Evolutionary conservation across 495 filamentous ascomycete species (phyloP), one percentile per base, ranked within the genome.

Genomic region (Aspergillus olivimuriae): DNA sequence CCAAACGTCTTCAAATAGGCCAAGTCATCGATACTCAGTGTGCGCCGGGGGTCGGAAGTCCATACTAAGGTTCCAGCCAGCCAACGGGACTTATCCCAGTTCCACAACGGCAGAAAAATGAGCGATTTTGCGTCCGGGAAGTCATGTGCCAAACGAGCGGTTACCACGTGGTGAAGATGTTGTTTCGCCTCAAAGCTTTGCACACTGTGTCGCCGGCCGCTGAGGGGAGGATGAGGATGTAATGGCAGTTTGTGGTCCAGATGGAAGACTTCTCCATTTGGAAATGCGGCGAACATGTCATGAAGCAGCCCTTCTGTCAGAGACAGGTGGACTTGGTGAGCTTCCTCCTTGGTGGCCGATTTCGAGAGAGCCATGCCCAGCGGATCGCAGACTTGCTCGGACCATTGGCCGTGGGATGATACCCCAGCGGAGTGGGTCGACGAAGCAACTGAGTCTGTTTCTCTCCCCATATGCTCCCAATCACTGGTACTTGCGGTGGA

Each of bases 71-170:
- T 68, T 2, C 76, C 79, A 0, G 80, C 69, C 58, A 78, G 80
- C 81, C 82, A 86, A 22, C 77, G 61, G 4, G 77, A 73, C 41
- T 73, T 68, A 30, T 76, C 72, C 35, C 73, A 70, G 47, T 83
- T 76, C 74, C 80, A 84, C 3, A 86, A 53, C 0, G 82, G 81
- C 24, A 80, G 61, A 47, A 81, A 77, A 8, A 77, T 63, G 4
- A 79, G 55, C 34, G 68, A 78, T 32, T 69, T 66, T 3, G 78
- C 77, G n/a, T 62, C 62, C 5, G 78, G 72, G 39, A 82, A 61
- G 8, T 45, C 39, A 6, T 46, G 33, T 0, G 43, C 16, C 6
- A 66, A 47, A 1, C 47, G 43, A 16, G 20, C 21, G 14, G 43
- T 23, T 2, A 50, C 22, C 2, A 17, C 39, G 4, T 52, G 44